Evolutionary conservation across 1,139 yeast species (phyloP).

Genomic region (Diutina siamensis): DNA sequence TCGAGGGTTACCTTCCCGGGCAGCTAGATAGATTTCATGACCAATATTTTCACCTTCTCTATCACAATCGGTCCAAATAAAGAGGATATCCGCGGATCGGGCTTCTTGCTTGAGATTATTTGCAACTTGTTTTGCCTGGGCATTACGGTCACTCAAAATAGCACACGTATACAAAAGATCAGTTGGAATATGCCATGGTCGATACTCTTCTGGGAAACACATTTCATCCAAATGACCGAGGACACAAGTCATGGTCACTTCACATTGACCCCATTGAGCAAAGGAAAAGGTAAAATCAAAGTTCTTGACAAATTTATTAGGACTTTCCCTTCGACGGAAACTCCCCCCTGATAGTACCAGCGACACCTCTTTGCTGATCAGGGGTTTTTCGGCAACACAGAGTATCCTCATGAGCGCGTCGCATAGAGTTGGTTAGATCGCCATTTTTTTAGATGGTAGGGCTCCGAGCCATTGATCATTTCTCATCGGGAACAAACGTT

Average conservation of each 20-base stretch:
- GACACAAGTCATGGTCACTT: constrained; percentile 87
- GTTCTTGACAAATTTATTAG: constrained; percentile 61
- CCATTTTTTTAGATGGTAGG: too few species aligned
- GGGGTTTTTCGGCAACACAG: constrained; percentile 96
- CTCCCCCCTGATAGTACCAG: constrained; percentile 65
- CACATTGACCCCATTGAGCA: constrained; percentile 45
- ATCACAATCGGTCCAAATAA: constrained; percentile 99
- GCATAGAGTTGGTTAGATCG: too few species aligned
- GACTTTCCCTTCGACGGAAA: constrained; percentile 34
- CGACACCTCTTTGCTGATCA: constrained; percentile 84
- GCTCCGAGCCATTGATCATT: too few species aligned
- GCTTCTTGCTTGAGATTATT: constrained; percentile 66
- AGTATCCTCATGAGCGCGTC: constrained; percentile 48
- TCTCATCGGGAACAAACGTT: too few species aligned
- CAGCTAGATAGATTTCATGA: constrained; percentile 65
- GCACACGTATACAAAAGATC: constrained; percentile 39
- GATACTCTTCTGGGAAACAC: constrained; percentile 53
- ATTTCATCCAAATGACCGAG: constrained; percentile 66
- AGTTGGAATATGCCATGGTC: constrained; percentile 65
- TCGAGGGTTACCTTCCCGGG: constrained; percentile 40
- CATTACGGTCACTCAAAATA: constrained; percentile 21
- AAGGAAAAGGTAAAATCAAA: constrained; percentile 66
- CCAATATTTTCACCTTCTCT: constrained; percentile 97
- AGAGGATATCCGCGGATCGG: constrained; percentile 43
- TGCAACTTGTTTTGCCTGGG: constrained; percentile 26